These are phyloP conservation scores for Gremmenia infestans DNA, from an alignment of 2,329 filamentous ascomycete genomes.

Conservation along the genomic window DNA sequence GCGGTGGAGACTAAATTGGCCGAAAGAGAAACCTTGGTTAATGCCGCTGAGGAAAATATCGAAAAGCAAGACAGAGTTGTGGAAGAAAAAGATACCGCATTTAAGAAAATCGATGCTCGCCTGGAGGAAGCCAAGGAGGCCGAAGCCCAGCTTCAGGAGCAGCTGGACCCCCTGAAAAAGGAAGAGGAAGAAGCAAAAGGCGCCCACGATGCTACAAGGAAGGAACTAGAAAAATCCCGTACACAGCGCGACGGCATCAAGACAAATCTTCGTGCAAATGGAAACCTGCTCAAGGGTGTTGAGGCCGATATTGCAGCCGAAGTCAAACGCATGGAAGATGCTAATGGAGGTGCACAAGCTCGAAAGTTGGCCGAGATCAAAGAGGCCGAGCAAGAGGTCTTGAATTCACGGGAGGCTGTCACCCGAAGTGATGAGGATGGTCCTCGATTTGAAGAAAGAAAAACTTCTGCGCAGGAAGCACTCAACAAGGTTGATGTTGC, in stretches of 20 bases:
- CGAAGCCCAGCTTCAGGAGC: slow-evolving; percentile 16
- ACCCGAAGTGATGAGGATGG: slow-evolving; percentile 37
- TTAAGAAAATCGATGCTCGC: slow-evolving; percentile 28
- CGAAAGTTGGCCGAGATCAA: slow-evolving; percentile 56
- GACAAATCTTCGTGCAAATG: slow-evolving; percentile 49
- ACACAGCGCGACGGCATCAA: slow-evolving; percentile 63
- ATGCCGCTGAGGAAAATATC: slow-evolving; percentile 34
- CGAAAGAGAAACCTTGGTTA: slow-evolving; percentile 34
- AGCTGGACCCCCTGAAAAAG: slow-evolving; percentile 41
- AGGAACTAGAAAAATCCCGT: slow-evolving; percentile 49
- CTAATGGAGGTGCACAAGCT: slow-evolving; percentile 64
- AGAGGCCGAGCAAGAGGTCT: slow-evolving; percentile 47
- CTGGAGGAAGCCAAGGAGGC: slow-evolving; percentile 32
- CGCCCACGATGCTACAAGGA: slow-evolving; percentile 49
- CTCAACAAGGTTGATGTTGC: slow-evolving; percentile 31
- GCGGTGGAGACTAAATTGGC: slow-evolving; percentile 60
- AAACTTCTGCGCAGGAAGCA: slow-evolving; percentile 31
- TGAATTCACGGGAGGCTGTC: slow-evolving; percentile 39
- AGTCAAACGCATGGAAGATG: slow-evolving; percentile 56
- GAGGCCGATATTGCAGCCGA: slow-evolving; percentile 50
- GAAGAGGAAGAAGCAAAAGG: slow-evolving; percentile 44
- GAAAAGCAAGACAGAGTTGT: slow-evolving; percentile 40
- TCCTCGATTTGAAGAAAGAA: slow-evolving; percentile 32
- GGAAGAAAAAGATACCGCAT: slow-evolving; percentile 41
- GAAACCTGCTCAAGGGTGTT: slow-evolving; percentile 41